These are phyloP conservation scores for Mercurialis annua DNA, from an alignment of 345 rosid species.

Conservation along the genomic window DNA sequence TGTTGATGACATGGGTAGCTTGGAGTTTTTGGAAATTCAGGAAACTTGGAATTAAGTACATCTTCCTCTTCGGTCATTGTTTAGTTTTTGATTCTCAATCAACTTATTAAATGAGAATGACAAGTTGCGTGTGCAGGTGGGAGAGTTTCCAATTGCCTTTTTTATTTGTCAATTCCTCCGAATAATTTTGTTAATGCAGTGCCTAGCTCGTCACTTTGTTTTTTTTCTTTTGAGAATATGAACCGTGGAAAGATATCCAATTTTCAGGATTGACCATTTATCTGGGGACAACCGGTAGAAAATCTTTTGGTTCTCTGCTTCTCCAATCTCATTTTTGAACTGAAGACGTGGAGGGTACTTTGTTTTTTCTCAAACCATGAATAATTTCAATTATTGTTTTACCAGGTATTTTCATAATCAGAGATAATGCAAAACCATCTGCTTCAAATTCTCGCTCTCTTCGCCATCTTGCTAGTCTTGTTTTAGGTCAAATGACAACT, in stretches of 20 bases:
- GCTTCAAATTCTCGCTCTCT: too few species aligned
- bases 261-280: too few species aligned
- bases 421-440: too few species aligned
- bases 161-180: slow-evolving; percentile 91
- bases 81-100: not conserved
- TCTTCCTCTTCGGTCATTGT: not conserved
- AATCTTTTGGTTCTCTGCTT: slow-evolving; percentile 93
- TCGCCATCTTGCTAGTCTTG: too few species aligned
- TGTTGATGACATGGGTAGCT: not conserved
- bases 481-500: too few species aligned
- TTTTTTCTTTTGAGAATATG: slow-evolving; percentile 5
- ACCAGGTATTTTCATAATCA: slow-evolving; percentile 87
- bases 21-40: too few species aligned
- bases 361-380: slow-evolving; percentile 12
- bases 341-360: slow-evolving; percentile 99
- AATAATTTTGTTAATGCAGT: slow-evolving; percentile 91
- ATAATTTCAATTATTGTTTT: slow-evolving; percentile 8
- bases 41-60: not conserved
- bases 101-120: not conserved
- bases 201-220: slow-evolving; percentile 65
- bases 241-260: too few species aligned
- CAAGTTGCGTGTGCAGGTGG: slow-evolving; percentile 48
- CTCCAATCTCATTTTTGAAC: slow-evolving; percentile 97
- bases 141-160: slow-evolving; percentile 82
- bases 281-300: slow-evolving; percentile 63